These are phyloP conservation scores for Psilocybe cubensis DNA, from an alignment of 768 basidiomycete genomes.

Conservation along the genomic window DNA sequence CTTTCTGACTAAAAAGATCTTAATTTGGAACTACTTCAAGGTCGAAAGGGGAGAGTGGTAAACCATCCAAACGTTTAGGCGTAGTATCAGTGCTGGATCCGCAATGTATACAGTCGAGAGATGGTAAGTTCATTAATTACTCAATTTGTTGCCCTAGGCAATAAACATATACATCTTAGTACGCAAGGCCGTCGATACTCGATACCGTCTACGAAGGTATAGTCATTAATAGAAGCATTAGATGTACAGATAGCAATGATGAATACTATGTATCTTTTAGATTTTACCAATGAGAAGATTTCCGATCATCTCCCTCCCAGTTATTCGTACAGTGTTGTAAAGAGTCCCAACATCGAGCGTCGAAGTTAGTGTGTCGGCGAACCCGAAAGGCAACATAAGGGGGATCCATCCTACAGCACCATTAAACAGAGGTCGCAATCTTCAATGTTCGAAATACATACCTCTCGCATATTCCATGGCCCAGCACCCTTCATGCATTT, in stretches of 20 bases:
- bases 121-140: too few species aligned
- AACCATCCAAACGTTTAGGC: too few species aligned
- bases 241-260: background rate
- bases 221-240: too few species aligned
- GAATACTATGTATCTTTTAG: slow-evolving; percentile 37
- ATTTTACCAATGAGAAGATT: slow-evolving; percentile 91
- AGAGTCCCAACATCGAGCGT: slow-evolving; percentile 88
- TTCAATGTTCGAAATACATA: slow-evolving; percentile 36
- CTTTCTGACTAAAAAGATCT: too few species aligned
- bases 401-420: slow-evolving; percentile 90
- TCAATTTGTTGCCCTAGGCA: too few species aligned
- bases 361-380: slow-evolving; percentile 83
- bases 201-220: too few species aligned
- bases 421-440: background rate
- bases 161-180: too few species aligned
- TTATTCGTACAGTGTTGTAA: slow-evolving; percentile 76
- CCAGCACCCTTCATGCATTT: slow-evolving; percentile 96
- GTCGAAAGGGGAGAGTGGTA: too few species aligned
- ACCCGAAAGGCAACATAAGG: slow-evolving; percentile 92
- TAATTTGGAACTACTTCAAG: too few species aligned
- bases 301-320: slow-evolving; percentile 79
- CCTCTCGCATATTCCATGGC: slow-evolving; percentile 95
- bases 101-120: too few species aligned
- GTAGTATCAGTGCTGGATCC: too few species aligned
- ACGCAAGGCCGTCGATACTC: too few species aligned